Evolutionary conservation across 345 rosid species (phyloP).

Genomic region (Zanthoxylum bungeanum): DNA sequence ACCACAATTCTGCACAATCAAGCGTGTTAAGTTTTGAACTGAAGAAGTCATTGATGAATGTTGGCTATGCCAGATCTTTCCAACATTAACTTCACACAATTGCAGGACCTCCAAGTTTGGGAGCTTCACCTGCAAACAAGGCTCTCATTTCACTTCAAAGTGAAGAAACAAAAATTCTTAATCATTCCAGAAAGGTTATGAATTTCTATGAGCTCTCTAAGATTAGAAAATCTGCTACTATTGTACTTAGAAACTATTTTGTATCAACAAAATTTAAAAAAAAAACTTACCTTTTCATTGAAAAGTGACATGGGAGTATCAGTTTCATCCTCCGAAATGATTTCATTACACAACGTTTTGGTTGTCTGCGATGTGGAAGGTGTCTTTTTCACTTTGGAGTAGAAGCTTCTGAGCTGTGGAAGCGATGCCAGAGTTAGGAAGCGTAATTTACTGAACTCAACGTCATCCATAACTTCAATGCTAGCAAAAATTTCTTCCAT

Average conservation of each 20-base stretch:
- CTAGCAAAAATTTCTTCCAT: conserved; percentile 8
- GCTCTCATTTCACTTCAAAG: background rate
- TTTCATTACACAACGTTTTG: background rate
- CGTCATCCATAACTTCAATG: background rate
- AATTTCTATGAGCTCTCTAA: background rate
- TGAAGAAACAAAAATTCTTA: no score
- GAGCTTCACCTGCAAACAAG: conserved; percentile 15
- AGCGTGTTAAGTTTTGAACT: background rate
- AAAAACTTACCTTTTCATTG: background rate
- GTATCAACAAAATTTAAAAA: background rate
- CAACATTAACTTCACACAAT: background rate
- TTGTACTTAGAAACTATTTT: no score
- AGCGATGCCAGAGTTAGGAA: background rate
- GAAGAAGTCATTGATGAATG: background rate
- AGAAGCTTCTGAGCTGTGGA: background rate
- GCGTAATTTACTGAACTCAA: background rate
- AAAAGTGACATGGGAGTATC: background rate
- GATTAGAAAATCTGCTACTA: no score
- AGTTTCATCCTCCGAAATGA: background rate
- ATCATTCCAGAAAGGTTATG: no score
- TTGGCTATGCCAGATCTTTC: conserved; percentile 8
- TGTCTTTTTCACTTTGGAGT: background rate
- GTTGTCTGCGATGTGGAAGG: no score
- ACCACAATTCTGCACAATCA: background rate
- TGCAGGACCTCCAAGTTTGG: conserved; percentile 15